Percentiles rank a stretch among this genome's conserved stretches.
These are phyloP conservation scores for Ricinus communis DNA, from an alignment of 345 rosid genomes.

Conservation along the genomic window DNA sequence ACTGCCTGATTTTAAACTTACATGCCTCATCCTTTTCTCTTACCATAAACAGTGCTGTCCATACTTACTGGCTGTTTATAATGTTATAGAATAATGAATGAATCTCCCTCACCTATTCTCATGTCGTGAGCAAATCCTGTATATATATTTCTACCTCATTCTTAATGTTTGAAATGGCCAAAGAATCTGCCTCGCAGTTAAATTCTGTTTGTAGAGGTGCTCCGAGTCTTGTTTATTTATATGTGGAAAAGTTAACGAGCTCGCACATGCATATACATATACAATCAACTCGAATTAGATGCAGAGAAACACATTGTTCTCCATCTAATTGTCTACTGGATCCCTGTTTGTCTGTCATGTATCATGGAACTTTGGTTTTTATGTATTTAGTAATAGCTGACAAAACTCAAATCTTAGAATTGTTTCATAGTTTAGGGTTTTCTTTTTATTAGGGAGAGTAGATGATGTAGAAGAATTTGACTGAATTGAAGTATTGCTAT, in stretches of 20 bases:
- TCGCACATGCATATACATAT: not conserved
- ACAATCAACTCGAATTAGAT: not conserved
- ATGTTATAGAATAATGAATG: no score
- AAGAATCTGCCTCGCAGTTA: no score
- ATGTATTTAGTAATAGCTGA: not conserved
- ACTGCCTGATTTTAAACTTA: not conserved
- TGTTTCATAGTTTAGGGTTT: not conserved
- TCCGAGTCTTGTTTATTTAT: not conserved
- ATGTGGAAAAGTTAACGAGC: not conserved
- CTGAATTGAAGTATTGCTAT: not conserved
- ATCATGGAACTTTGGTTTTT: not conserved
- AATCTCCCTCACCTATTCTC: not conserved
- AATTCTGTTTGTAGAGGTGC: not conserved
- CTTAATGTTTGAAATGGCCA: no score
- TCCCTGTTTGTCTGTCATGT: not conserved
- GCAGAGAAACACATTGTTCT: not conserved
- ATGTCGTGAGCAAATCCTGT: not conserved
- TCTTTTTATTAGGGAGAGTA: not conserved
- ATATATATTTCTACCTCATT: no score
- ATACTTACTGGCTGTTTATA: no score
- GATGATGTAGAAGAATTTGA: not conserved
- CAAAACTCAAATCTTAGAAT: not conserved
- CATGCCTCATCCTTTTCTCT: not conserved
- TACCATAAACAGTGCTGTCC: not conserved
- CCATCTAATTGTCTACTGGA: not conserved